Percentiles rank a stretch among this genome's conserved stretches.
phyloP scores from a whole-genome alignment of 805 yeast genomes.

The Blastobotrys americana region DNA sequence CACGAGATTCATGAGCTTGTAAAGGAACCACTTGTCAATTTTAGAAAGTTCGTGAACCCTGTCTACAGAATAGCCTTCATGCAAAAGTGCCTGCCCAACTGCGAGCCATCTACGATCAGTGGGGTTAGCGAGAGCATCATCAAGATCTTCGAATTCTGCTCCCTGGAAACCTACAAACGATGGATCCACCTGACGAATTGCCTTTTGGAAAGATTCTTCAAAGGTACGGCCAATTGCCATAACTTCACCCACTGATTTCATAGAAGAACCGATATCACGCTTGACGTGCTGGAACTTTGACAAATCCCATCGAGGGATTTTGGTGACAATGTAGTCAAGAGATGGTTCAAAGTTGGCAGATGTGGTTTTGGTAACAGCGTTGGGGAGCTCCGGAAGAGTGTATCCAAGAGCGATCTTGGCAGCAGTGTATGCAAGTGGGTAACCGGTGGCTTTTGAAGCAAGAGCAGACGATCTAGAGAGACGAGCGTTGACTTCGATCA shows the following conservation, averaged over 20 bases:
- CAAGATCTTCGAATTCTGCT: conserved; percentile 62
- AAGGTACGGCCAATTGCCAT: conserved; percentile 98
- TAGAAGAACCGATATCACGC: conserved; percentile 87
- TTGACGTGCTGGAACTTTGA: conserved; percentile 92
- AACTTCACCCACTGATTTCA: conserved; percentile 99
- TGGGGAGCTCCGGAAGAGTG: conserved; percentile 90
- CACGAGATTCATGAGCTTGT: conserved; percentile 89
- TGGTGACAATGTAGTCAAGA: conserved; percentile 90
- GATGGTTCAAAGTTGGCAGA: conserved; percentile 97
- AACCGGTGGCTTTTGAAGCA: conserved; percentile 98
- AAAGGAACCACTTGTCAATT: conserved; percentile 92
- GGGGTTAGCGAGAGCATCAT: conserved; percentile 70
- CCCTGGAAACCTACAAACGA: conserved; percentile 89
- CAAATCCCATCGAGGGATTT: conserved; percentile 98
- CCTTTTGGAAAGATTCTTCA: conserved; percentile 97
- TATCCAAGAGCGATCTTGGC: conserved; percentile 94
- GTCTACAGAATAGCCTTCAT: conserved; percentile 87
- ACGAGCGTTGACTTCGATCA: conserved; percentile 96
- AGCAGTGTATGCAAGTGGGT: conserved; percentile 97
- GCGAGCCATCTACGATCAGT: conserved; percentile 97
- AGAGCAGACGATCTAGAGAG: conserved; percentile 94
- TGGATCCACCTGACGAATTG: conserved; percentile 93
- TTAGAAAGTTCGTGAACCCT: conserved; percentile 84
- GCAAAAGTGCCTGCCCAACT: conserved; percentile 92
- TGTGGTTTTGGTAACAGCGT: conserved; percentile 93